Base-by-base conservation (phyloP, 139 green algal species). In the Diplosphaera chodatii region DNA sequence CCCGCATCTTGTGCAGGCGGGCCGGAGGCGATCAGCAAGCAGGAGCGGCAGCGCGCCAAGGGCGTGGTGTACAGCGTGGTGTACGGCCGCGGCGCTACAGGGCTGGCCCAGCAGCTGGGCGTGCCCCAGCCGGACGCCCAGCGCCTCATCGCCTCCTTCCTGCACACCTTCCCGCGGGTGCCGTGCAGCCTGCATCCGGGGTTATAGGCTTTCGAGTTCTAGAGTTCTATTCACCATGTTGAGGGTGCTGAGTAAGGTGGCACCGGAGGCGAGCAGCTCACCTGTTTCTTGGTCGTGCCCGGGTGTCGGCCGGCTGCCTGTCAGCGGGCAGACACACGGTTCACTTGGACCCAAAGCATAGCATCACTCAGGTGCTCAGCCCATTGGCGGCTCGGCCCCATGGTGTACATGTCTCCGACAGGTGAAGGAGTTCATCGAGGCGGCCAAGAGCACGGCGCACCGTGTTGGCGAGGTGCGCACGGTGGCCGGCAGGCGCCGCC, bases 31-130 rank as follows among this genome's bases (percentile, higher is more conserved):
- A 64, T 85, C 18, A 77, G 55, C 55, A 63, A 62, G 8, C 70
- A 74, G 33, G 77, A 87, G 5, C 76, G 86, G 0, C 74, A 90
- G 64, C 75, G 84, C 48, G 87, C 85, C 37, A 92, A 92, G 74
- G 73, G 77, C 2, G 81, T 87, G 0, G 73, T 73, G 0, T 92
- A 92, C 64, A 81, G 82, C 70, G 87, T 92, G 48, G 80, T 90
- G 5, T 92, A 92, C 34, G 84, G 86, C 55, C 72, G 5, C 74
- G 73, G 69, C 31, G 59, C 1, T 23, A 41, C 18, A 40, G 32
- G 8, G 33, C 37, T 48, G 37, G 37, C 37, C 10, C 37, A 48
- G 37, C 37, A 28, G 2, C 55, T 76, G 25, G 37, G 31, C 56
- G 66, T 77, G 1, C 32, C 48, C 0, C 31, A 73, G 40, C 2